phyloP scores from a whole-genome alignment of 805 yeast genomes.

The Lachancea meyersii region DNA sequence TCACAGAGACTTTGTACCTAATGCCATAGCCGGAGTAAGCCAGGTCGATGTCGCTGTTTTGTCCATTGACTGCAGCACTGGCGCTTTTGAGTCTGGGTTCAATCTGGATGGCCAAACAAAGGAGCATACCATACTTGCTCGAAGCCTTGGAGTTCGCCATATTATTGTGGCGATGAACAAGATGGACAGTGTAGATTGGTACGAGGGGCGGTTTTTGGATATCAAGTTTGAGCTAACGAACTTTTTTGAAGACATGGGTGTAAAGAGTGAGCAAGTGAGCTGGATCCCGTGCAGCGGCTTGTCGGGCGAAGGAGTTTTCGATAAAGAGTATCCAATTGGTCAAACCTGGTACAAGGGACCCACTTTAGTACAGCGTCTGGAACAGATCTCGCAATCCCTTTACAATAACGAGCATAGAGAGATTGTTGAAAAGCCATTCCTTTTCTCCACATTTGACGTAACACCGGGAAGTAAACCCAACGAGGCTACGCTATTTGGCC shows the following conservation, averaged over 20 bases:
- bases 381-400: slow-evolving; percentile 32
- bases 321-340: slow-evolving; percentile 52
- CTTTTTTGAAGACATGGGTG: slow-evolving; percentile 79
- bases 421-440: slow-evolving; percentile 40
- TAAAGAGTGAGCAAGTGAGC: slow-evolving; percentile 65
- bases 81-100: slow-evolving; percentile 98
- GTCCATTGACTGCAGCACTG: slow-evolving; percentile 94
- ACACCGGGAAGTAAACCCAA: slow-evolving; percentile 43
- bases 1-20: slow-evolving; percentile 95
- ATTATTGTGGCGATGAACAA: slow-evolving; percentile 85
- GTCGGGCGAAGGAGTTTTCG: slow-evolving; percentile 92
- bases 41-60: slow-evolving; percentile 97
- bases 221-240: slow-evolving; percentile 74
- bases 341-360: slow-evolving; percentile 94
- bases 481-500: slow-evolving; percentile 53
- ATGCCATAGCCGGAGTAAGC: slow-evolving; percentile 98
- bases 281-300: slow-evolving; percentile 94
- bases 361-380: slow-evolving; percentile 76
- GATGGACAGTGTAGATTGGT: slow-evolving; percentile 96
- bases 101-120: slow-evolving; percentile 98
- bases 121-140: slow-evolving; percentile 93
- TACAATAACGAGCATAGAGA: slow-evolving; percentile 14
- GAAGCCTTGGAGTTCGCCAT: slow-evolving; percentile 92
- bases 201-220: slow-evolving; percentile 84
- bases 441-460: slow-evolving; percentile 60